These are phyloP conservation scores for Inosperma sp. DNA, from an alignment of 768 basidiomycete genomes.

Conservation along the genomic window DNA sequence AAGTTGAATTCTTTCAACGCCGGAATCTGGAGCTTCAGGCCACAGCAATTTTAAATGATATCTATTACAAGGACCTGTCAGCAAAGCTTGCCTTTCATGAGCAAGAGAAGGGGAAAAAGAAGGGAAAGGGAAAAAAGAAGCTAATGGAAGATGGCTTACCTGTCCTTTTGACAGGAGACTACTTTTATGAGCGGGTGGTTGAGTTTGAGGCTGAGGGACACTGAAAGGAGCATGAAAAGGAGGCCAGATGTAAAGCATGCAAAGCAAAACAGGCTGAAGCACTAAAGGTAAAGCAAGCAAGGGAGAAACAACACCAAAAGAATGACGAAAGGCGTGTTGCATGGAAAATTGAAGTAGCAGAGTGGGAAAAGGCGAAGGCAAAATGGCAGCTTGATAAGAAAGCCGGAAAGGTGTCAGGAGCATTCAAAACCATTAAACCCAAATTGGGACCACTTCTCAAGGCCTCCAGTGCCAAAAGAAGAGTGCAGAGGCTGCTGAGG, in stretches of 20 bases:
- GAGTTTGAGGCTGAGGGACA: neutral
- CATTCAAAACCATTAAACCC: neutral
- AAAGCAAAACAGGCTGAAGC: neutral
- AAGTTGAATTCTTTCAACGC: neutral
- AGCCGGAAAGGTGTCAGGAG: neutral
- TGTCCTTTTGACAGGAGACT: neutral
- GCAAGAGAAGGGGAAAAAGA: neutral
- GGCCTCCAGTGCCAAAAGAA: neutral
- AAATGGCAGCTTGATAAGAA: neutral
- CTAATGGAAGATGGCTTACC: conserved; percentile 6
- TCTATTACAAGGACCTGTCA: neutral
- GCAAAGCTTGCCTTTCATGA: neutral
- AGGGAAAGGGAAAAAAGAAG: conserved; percentile 2
- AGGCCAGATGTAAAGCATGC: neutral
- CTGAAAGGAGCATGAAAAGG: neutral
- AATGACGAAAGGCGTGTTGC: neutral
- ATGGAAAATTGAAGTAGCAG: neutral
- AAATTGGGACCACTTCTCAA: neutral
- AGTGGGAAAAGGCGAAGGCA: neutral
- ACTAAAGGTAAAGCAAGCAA: neutral
- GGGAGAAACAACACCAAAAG: neutral
- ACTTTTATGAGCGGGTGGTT: neutral
- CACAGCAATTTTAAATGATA: neutral
- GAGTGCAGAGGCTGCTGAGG: neutral
- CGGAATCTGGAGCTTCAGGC: neutral